Base-by-base conservation (phyloP, 2,329 filamentous ascomycete species). In the Ampelomyces quisqualis region DNA sequence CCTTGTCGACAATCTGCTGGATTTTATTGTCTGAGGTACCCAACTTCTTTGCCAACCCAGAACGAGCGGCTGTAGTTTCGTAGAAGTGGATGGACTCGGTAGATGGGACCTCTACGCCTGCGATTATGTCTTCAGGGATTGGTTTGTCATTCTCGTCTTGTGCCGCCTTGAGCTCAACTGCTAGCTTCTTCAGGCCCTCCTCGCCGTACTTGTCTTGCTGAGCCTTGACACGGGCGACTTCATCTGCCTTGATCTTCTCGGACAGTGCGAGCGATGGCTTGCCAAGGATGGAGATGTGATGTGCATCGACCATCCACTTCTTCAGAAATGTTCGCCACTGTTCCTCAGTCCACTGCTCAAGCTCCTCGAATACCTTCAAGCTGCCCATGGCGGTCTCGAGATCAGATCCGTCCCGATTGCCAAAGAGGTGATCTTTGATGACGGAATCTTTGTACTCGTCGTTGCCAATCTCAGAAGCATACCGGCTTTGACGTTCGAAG, bases 21-120 rank as follows among this genome's bases (percentile, higher is more conserved):
- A 88, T 80, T 3, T 77, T 67, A 52, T 88, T 91, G 20, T 82
- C 71, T 0, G 78, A 75, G 17, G 77, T 71, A 1, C 90, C 90
- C 34, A 90, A 72, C 48, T 81, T 77, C 55, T 83, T 79, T 10
- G 90, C 93, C 45, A 83, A 72, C 20, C 93, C 93, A 32, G 88
- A 85, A 18, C 90, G 81, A 22, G 90, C 93, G 13, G 90, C 94
- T 5, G 79, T 82, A 0, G 90, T 93, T 50, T 90, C 80, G 56
- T 96, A 94, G 69, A 98, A 97, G 64, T 95, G 89, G 34, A 98
- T 96, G 0, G 90, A 95, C 7, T 94, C 87, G 0, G 88, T 88
- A 21, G 83, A 79, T 0, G 93, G 93, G 8, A 97, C 87, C 28
- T 80, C 75, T 75, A 94, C 95, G 38, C 81, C 76, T 45, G 89